phyloP scores from a whole-genome alignment of 805 yeast genomes.

The Candida wancherniae region DNA sequence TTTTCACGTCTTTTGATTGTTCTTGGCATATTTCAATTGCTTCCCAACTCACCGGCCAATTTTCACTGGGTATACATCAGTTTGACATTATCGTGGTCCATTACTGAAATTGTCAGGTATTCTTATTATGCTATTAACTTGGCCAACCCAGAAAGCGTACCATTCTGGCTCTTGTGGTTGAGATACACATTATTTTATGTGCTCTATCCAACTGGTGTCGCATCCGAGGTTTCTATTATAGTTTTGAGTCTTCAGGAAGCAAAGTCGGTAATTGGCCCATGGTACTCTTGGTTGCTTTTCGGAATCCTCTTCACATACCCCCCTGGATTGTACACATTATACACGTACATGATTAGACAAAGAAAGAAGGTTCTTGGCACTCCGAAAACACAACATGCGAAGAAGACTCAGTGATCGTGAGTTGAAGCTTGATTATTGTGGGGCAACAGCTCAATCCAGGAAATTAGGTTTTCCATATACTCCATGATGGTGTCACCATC shows the following conservation, averaged over 20 bases:
- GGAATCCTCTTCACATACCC: slow-evolving; percentile 60
- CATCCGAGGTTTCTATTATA: slow-evolving; percentile 70
- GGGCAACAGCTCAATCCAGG: slow-evolving; percentile 25
- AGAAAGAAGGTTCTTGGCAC: slow-evolving; percentile 68
- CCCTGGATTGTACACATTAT: slow-evolving; percentile 84
- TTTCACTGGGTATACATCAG: slow-evolving; percentile 57
- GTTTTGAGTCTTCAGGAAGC: slow-evolving; percentile 72
- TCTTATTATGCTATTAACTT: slow-evolving; percentile 76
- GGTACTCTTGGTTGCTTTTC: slow-evolving; percentile 54
- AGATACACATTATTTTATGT: slow-evolving; percentile 81
- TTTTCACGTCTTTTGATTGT: slow-evolving; percentile 78
- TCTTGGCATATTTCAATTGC: slow-evolving; percentile 70
- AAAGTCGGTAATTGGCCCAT: slow-evolving; percentile 41
- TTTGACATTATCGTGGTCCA: slow-evolving; percentile 80
- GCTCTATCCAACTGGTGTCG: slow-evolving; percentile 89
- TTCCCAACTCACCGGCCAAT: slow-evolving; percentile 70
- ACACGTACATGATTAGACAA: slow-evolving; percentile 84
- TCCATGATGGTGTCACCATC: slow-evolving; percentile 30
- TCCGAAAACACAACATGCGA: slow-evolving; percentile 6
- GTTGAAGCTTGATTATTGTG: background rate
- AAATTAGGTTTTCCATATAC: slow-evolving; percentile 26
- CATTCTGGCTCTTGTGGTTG: slow-evolving; percentile 56
- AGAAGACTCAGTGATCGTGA: slow-evolving; percentile 10
- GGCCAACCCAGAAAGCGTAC: slow-evolving; percentile 46
- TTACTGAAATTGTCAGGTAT: slow-evolving; percentile 89